A percentile compares a stretch with the other conserved stretches of the same genome.
Evolutionary conservation across 495 filamentous ascomycete genomes (phyloP).

Genomic region (Penicillium atrosanguineum): DNA sequence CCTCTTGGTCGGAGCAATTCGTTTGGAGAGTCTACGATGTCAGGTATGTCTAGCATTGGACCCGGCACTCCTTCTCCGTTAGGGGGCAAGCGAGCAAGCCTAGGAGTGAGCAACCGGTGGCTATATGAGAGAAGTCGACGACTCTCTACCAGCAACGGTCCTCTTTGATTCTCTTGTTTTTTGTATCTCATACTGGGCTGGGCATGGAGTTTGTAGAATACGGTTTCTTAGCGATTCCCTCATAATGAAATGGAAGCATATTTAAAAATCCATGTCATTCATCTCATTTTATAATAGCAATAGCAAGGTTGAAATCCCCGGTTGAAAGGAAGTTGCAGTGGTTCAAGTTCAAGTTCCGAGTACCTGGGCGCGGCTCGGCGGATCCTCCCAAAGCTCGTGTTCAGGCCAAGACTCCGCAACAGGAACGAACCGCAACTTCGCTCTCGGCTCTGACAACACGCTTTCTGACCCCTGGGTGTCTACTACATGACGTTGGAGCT

Average conservation of each 20-base stretch:
- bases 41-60: slow-evolving; percentile 16
- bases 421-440: slow-evolving; percentile 18
- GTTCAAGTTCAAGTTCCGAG: neutral
- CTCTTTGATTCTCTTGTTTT: slow-evolving; percentile 27
- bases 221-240: slow-evolving; percentile 8
- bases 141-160: slow-evolving; percentile 42
- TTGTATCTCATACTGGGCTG: slow-evolving; percentile 10
- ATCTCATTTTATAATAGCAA: neutral
- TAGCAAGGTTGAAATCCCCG: neutral
- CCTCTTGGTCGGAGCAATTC: slow-evolving; percentile 44
- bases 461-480: neutral
- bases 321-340: neutral
- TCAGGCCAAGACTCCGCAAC: slow-evolving; percentile 18
- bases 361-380: slow-evolving; percentile 8
- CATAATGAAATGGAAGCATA: slow-evolving; percentile 8
- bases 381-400: slow-evolving; percentile 1
- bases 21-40: slow-evolving; percentile 33
- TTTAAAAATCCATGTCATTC: no score
- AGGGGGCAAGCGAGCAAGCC: slow-evolving; percentile 60
- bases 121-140: slow-evolving; percentile 71
- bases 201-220: slow-evolving; percentile 13
- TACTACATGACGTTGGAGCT: slow-evolving; percentile 29
- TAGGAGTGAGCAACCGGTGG: slow-evolving; percentile 86
- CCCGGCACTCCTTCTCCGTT: slow-evolving; percentile 64
- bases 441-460: slow-evolving; percentile 2